These are phyloP conservation scores for Xylariaceae sp. DNA, from an alignment of 2,329 filamentous ascomycete species.

Conservation along the genomic window DNA sequence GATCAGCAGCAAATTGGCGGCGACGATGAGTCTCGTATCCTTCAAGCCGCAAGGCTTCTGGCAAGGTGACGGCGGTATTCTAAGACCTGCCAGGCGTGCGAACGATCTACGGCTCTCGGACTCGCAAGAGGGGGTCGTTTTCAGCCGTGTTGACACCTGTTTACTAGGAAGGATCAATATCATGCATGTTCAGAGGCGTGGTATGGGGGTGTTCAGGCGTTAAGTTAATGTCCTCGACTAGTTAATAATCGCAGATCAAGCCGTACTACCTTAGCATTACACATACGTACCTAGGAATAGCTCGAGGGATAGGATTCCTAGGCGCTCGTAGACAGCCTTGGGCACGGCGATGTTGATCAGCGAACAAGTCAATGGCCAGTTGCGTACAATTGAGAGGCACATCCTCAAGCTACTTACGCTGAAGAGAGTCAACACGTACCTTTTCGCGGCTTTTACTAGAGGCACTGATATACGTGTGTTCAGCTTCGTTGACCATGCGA, in stretches of 20 bases:
- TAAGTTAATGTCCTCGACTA: background rate
- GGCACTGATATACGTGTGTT: background rate
- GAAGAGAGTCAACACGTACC: background rate
- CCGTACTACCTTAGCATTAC: background rate
- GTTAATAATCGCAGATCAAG: background rate
- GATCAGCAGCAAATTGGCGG: background rate
- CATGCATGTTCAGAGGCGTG: background rate
- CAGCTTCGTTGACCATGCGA: background rate
- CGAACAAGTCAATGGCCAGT: background rate
- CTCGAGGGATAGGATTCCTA: background rate
- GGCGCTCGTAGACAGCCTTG: background rate
- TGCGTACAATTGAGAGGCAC: background rate
- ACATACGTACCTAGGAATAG: background rate
- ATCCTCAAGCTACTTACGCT: background rate
- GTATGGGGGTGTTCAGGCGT: background rate
- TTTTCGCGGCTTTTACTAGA: background rate
- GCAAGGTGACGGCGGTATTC: background rate
- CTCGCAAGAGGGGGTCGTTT: background rate
- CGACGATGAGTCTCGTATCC: background rate
- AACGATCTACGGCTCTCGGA: background rate
- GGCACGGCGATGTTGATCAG: background rate
- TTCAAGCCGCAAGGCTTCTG: background rate
- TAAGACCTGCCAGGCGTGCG: background rate
- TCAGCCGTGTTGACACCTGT: background rate
- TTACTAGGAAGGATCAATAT: background rate